Percentiles rank a stretch among this genome's conserved stretches.
Evolutionary conservation across 2,329 filamentous ascomycete genomes (phyloP).

Genomic region (Apiospora saccharicola): DNA sequence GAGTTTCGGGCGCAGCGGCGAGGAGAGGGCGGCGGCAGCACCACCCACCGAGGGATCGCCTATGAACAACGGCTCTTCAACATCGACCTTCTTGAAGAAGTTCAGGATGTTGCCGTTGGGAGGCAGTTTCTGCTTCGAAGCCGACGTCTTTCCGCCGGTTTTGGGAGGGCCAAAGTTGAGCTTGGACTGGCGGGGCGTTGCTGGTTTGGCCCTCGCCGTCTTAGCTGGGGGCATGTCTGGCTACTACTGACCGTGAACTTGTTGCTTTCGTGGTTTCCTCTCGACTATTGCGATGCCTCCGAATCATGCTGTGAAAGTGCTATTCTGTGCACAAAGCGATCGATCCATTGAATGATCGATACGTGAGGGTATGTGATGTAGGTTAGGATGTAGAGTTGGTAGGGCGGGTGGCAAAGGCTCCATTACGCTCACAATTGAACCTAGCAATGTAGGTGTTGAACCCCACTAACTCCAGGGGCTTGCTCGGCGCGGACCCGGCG

Average conservation of each 20-base stretch:
- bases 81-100: constrained; percentile 76
- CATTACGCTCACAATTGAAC: constrained; percentile 4
- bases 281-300: background rate
- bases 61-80: constrained; percentile 66
- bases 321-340: background rate
- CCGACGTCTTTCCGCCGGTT: constrained; percentile 34
- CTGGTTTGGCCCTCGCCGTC: constrained; percentile 25
- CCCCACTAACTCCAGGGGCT: background rate
- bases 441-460: background rate
- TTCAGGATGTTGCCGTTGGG: constrained; percentile 73
- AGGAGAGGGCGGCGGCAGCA: background rate
- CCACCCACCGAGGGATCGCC: constrained; percentile 40
- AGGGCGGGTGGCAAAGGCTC: background rate
- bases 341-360: background rate
- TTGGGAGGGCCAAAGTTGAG: constrained; percentile 38
- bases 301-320: background rate
- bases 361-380: background rate
- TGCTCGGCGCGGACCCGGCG: background rate
- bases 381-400: background rate
- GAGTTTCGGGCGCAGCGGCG: constrained; percentile 35
- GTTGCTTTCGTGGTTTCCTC: background rate
- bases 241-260: background rate
- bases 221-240: constrained; percentile 18
- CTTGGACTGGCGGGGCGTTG: constrained; percentile 36
- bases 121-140: constrained; percentile 46